Conservation (phyloP, 2,329 filamentous ascomycete species). For the Apiospora malaysiana region DNA sequence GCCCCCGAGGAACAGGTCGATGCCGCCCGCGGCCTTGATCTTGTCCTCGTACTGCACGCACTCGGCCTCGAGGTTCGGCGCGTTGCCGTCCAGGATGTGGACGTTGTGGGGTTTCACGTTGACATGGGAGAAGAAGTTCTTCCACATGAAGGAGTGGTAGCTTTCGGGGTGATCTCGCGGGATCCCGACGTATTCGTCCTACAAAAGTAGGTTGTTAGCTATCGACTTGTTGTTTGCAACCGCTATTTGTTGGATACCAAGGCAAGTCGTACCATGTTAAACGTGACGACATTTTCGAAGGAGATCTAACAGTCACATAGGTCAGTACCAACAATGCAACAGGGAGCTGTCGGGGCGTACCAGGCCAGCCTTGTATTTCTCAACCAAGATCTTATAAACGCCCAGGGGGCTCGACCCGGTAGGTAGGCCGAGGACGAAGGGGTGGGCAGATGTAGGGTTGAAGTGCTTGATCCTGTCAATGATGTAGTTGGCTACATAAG, state of each 20-base stretch:
- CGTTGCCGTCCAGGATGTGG: slow-evolving; percentile 84
- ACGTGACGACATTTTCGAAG: slow-evolving; percentile 87
- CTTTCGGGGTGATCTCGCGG: slow-evolving; percentile 83
- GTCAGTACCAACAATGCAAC: neutral
- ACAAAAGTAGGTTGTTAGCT: neutral
- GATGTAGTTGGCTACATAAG: slow-evolving; percentile 82
- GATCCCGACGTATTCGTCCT: slow-evolving; percentile 88
- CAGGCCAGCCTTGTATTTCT: slow-evolving; percentile 70
- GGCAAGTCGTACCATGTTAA: slow-evolving; percentile 76
- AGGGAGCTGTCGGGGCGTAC: slow-evolving; percentile 36
- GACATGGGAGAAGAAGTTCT: slow-evolving; percentile 86
- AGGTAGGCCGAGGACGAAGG: slow-evolving; percentile 83
- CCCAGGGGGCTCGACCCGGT: slow-evolving; percentile 82
- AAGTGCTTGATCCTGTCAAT: slow-evolving; percentile 82
- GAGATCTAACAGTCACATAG: slow-evolving; percentile 61
- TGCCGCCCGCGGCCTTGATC: slow-evolving; percentile 76
- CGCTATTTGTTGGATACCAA: slow-evolving; percentile 22
- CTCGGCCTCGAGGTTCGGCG: slow-evolving; percentile 75
- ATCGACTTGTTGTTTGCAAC: slow-evolving; percentile 20
- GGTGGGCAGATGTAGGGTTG: slow-evolving; percentile 71
- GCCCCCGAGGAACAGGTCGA: slow-evolving; percentile 84
- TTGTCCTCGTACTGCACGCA: slow-evolving; percentile 81
- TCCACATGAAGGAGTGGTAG: slow-evolving; percentile 94
- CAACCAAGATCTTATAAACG: slow-evolving; percentile 78
- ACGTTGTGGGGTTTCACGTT: slow-evolving; percentile 83